Evolutionary conservation across 2,329 filamentous ascomycete species (phyloP).

Genomic region (Alternaria sp.): DNA sequence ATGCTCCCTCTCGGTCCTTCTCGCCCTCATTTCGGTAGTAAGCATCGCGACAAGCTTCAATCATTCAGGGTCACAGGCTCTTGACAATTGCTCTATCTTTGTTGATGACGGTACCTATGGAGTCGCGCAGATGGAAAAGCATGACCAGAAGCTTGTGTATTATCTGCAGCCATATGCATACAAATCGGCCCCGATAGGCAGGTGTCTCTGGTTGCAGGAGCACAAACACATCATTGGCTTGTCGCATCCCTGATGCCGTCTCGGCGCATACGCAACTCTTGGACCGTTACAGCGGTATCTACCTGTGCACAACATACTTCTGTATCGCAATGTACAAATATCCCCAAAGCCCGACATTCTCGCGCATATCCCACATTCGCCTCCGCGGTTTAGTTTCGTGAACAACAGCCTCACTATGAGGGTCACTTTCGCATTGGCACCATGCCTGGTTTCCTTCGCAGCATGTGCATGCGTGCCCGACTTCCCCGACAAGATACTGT

Average conservation of each 20-base stretch:
- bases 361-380: background rate
- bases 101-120: background rate
- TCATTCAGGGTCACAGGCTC: background rate
- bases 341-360: background rate
- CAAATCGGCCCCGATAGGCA: background rate
- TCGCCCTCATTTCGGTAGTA: background rate
- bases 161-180: background rate
- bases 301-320: background rate
- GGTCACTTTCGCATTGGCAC: background rate
- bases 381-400: background rate
- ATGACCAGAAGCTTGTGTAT: background rate
- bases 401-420: background rate
- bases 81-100: background rate
- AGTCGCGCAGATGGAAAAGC: background rate
- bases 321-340: background rate
- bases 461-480: slow-evolving; percentile 34
- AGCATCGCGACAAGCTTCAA: background rate
- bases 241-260: background rate
- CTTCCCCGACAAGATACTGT: slow-evolving; percentile 24
- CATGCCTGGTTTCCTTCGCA: slow-evolving; percentile 2
- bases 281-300: background rate
- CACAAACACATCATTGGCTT: background rate
- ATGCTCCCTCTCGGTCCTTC: background rate
- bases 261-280: background rate
- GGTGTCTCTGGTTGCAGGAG: background rate